Conservation (phyloP, 495 filamentous ascomycete species). For the Tuber melanosporum region DNA sequence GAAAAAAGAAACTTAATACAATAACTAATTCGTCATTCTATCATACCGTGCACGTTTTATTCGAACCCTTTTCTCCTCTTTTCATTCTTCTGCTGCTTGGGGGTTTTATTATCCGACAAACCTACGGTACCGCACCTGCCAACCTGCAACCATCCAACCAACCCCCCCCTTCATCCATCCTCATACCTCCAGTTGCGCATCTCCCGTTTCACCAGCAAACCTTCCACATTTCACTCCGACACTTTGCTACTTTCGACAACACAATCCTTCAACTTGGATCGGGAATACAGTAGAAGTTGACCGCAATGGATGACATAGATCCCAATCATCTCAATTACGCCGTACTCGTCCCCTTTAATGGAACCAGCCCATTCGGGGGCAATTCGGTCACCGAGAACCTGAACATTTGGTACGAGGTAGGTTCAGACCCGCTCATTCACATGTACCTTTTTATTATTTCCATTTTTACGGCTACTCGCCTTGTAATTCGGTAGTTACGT, state of each 20-base stretch:
- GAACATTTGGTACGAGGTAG: slow-evolving; percentile 76
- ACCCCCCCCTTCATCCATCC: slow-evolving; percentile 1
- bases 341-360: slow-evolving; percentile 57
- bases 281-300: background rate
- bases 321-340: slow-evolving; percentile 48
- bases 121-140: background rate
- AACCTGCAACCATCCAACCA: slow-evolving; percentile 11
- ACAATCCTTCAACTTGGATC: background rate
- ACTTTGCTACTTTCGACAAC: background rate
- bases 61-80: slow-evolving; percentile 12
- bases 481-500: background rate
- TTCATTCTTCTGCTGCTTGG: slow-evolving; percentile 7
- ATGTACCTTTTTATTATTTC: background rate
- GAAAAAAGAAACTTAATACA: background rate
- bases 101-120: slow-evolving; percentile 1
- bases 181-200: slow-evolving; percentile 1
- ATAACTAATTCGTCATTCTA: background rate
- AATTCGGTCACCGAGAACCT: slow-evolving; percentile 67
- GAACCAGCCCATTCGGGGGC: slow-evolving; percentile 59
- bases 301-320: slow-evolving; percentile 40
- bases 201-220: background rate
- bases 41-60: slow-evolving; percentile 6
- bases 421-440: slow-evolving; percentile 27
- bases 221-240: background rate
- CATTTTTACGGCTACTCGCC: background rate